These are phyloP conservation scores for Amauroascus verrucosus DNA, from an alignment of 2,329 filamentous ascomycete species.

Conservation along the genomic window DNA sequence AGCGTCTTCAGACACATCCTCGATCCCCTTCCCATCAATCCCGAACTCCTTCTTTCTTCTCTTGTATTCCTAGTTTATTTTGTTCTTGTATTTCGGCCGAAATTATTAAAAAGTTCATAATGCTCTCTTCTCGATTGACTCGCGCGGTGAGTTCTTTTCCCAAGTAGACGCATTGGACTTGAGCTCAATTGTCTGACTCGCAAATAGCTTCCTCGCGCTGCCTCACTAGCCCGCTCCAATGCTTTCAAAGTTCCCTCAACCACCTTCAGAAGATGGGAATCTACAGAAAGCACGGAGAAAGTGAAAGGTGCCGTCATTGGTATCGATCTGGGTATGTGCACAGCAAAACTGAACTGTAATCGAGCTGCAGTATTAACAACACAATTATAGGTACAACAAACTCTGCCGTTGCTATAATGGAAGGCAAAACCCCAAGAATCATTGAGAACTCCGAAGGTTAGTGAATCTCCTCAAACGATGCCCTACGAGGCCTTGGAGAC, in stretches of 20 bases:
- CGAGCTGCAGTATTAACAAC: not conserved
- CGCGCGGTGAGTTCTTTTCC: constrained; percentile 54
- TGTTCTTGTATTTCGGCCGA: constrained; percentile 23
- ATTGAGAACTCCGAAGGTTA: constrained; percentile 95
- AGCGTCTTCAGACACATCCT: constrained; percentile 19
- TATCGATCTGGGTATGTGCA: constrained; percentile 77
- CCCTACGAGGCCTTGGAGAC: not conserved
- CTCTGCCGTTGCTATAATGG: constrained; percentile 94
- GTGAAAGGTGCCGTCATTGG: constrained; percentile 93
- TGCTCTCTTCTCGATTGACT: constrained; percentile 62
- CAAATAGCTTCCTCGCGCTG: constrained; percentile 64
- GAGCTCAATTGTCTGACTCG: constrained; percentile 5
- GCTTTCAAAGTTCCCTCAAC: constrained; percentile 59
- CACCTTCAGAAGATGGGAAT: constrained; percentile 54
- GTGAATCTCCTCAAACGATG: not conserved
- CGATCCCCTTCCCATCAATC: constrained; percentile 21
- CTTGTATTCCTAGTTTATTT: constrained; percentile 28
- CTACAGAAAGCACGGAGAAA: constrained; percentile 55
- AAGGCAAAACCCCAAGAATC: constrained; percentile 88
- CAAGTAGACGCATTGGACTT: constrained; percentile 1
- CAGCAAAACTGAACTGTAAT: not conserved
- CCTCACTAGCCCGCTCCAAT: constrained; percentile 57
- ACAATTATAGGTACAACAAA: constrained; percentile 65
- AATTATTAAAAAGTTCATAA: constrained; percentile 40
- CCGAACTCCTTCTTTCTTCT: constrained; percentile 19